Evolutionary conservation across 495 filamentous ascomycete genomes (phyloP).

Genomic region (Niebla homalea): DNA sequence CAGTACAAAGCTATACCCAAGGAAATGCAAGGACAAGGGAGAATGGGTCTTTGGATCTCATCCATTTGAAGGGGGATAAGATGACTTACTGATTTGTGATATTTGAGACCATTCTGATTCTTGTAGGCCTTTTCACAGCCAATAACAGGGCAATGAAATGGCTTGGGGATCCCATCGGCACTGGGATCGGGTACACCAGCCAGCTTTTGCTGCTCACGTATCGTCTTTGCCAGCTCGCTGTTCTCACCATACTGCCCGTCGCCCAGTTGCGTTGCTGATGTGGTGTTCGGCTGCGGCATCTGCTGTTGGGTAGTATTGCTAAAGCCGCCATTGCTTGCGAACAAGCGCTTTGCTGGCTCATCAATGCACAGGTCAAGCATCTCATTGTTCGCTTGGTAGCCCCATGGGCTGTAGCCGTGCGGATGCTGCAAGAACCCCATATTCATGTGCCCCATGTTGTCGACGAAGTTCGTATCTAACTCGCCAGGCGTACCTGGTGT

Average conservation of each 20-base stretch:
- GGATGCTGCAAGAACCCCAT: conserved; percentile 46
- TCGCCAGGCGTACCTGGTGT: conserved; percentile 60
- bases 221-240: conserved; percentile 55
- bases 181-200: conserved; percentile 46
- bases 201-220: conserved; percentile 61
- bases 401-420: conserved; percentile 31
- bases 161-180: conserved; percentile 67
- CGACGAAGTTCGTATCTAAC: conserved; percentile 44
- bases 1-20: not conserved
- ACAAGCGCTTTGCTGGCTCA: conserved; percentile 87
- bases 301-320: conserved; percentile 41
- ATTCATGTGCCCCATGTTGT: conserved; percentile 33
- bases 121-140: conserved; percentile 99
- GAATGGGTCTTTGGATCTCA: not conserved
- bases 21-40: not conserved
- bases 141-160: conserved; percentile 93
- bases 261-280: conserved; percentile 36
- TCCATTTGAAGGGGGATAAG: not conserved
- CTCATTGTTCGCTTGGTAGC: conserved; percentile 33
- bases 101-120: conserved; percentile 97
- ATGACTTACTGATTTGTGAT: conserved; percentile 51
- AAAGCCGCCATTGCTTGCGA: conserved; percentile 67
- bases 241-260: conserved; percentile 63
- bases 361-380: conserved; percentile 76
- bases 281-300: conserved; percentile 49